Conservation (phyloP, 805 yeast species). For the Spathaspora sp. region DNA sequence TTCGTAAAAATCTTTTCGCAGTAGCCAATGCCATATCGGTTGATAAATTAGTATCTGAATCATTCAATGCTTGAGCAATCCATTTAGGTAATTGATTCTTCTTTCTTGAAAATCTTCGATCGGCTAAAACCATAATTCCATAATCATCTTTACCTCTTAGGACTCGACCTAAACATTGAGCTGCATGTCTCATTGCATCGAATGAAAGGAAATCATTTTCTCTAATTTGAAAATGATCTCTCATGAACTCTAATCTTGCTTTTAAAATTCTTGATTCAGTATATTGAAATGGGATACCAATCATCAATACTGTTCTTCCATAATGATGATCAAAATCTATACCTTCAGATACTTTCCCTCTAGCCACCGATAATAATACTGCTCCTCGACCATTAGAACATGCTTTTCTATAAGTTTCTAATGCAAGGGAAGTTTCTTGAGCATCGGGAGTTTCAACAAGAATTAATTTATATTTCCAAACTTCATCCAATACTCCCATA, state of each 20-base stretch:
- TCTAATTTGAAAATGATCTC: constrained; percentile 88
- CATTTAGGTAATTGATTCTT: constrained; percentile 90
- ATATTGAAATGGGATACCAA: constrained; percentile 98
- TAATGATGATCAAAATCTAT: constrained; percentile 98
- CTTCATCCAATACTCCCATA: constrained; percentile 97
- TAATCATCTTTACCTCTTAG: constrained; percentile 97
- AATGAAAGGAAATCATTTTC: constrained; percentile 94
- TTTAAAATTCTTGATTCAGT: constrained; percentile 95
- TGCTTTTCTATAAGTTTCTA: constrained; percentile 94
- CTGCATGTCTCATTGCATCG: constrained; percentile 99
- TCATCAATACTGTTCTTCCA: constrained; percentile 96
- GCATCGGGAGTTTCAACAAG: constrained; percentile 98
- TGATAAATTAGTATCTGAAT: constrained; percentile 86
- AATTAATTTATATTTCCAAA: constrained; percentile 94
- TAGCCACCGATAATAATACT: constrained; percentile 90
- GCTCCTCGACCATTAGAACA: constrained; percentile 98
- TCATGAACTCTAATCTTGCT: constrained; percentile 87
- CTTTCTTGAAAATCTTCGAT: constrained; percentile 84
- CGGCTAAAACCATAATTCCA: constrained; percentile 98
- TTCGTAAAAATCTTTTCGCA: constrained; percentile 86
- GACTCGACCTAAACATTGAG: constrained; percentile 97
- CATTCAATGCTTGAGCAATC: constrained; percentile 91
- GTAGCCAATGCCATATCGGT: constrained; percentile 97
- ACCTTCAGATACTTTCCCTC: constrained; percentile 98
- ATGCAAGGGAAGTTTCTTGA: constrained; percentile 92